Base-by-base conservation (phyloP, 345 rosid species). In the Camelina hispida region DNA sequence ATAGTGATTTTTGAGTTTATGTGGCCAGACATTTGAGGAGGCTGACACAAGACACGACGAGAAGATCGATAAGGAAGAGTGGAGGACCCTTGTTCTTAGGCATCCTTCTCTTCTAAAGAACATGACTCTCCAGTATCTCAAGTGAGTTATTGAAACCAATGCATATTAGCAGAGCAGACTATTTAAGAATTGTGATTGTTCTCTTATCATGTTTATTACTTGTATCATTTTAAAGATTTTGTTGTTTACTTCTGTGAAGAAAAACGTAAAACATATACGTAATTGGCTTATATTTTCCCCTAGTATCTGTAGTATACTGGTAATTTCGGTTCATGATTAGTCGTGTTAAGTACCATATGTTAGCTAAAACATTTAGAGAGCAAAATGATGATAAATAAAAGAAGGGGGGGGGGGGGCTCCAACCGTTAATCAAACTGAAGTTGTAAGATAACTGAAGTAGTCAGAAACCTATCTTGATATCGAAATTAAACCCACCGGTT, bases 71-170 rank as follows among this genome's bases (percentile, higher is more conserved):
- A 87, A 87, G 81, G 95, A 89, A 82, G 95, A 89, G 73, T 87
- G 95, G 95, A 78, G 86, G 69, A 86, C 62, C 77, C 95, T 89
- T 80, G 95, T 89, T 57, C 60, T 85, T 74, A 88, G 84, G 42
- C 91, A 89, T 79, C 91, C 95, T 71, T 87, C 94, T 16, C 90
- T 89, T 44, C 64, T 89, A 66, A 89, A 89, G 85, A 89, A 87
- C 62, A 85, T 87, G 95, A 86, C 95, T 60, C 95, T 89, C 46
- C 90, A 87, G 43, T 89, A 89, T 76, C 91, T 89, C 78, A 87
- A 86, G 95, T 89, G 79, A 84, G 95, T 75, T 43, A 13, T 20
- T 66, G 51, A 58, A 23, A 69, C 40, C 38, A 44, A 55, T 25
- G 30, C 22, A 20, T 12, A 61, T 38, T 44, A 54, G n/a, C 61